Conservation (phyloP, 192 early-diverging fungal genomes). For the Coemansia erecta region DNA sequence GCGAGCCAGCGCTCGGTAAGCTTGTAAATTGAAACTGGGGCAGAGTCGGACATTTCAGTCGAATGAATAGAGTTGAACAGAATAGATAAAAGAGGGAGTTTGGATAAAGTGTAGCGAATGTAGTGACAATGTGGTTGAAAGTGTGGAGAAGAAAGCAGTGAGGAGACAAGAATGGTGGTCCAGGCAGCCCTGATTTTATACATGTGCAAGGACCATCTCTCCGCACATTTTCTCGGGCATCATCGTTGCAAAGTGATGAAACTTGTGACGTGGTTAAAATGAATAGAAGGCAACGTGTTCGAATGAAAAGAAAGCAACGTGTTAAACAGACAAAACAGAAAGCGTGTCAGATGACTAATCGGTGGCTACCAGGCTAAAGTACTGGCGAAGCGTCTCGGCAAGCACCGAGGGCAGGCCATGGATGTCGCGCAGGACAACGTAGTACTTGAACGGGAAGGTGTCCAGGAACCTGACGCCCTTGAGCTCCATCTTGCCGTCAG, state of each 20-base stretch:
- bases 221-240: neutral
- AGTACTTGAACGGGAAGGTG: conserved; percentile 98
- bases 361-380: conserved; percentile 79
- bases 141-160: neutral
- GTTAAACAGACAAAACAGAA: neutral
- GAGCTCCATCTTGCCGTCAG: conserved; percentile 61
- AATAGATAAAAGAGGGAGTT: neutral
- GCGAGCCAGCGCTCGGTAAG: conserved; percentile 49
- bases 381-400: conserved; percentile 93
- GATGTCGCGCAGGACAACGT: conserved; percentile 87
- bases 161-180: neutral
- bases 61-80: neutral
- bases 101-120: neutral
- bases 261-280: neutral
- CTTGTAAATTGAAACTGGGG: conserved; percentile 9
- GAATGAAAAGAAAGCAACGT: neutral
- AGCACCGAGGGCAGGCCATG: conserved; percentile 83
- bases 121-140: no score
- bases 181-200: neutral
- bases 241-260: neutral
- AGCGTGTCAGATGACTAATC: conserved; percentile 14
- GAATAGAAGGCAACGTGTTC: neutral
- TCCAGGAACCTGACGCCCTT: conserved; percentile 84
- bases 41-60: neutral
- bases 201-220: neutral